Conservation (phyloP, 495 filamentous ascomycete genomes). For the Cercophora newfieldiana region DNA sequence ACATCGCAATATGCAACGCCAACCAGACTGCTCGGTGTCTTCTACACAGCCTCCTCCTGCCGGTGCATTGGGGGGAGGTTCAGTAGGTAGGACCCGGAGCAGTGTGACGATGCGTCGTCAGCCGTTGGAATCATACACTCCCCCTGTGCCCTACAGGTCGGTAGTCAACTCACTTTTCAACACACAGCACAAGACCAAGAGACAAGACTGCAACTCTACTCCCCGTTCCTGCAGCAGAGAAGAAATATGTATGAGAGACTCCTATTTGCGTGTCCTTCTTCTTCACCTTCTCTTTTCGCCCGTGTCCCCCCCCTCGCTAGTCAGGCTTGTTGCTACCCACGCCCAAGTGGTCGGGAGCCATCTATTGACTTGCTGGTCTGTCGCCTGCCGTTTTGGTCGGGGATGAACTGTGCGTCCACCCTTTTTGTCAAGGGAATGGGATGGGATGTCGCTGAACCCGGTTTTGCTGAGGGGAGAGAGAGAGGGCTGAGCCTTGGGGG, state of each 20-base stretch:
- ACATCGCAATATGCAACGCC: neutral
- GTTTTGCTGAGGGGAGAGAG: neutral
- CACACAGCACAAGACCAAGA: neutral
- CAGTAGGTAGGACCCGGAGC: neutral
- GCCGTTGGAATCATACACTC: too few relatives aligned
- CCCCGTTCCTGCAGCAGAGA: neutral
- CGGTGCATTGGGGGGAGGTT: neutral
- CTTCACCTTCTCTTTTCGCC: neutral
- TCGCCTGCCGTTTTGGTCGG: neutral
- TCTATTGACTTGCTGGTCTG: neutral
- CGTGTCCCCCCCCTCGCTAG: neutral
- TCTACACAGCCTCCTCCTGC: neutral
- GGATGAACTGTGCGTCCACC: neutral
- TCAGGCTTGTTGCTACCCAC: neutral
- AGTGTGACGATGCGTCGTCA: neutral
- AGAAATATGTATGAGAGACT: neutral
- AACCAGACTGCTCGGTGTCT: neutral
- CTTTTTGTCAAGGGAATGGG: neutral
- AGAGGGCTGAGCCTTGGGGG: too few relatives aligned
- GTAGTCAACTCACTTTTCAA: too few relatives aligned
- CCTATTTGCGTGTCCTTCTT: slow-evolving; percentile 9
- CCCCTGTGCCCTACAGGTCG: too few relatives aligned
- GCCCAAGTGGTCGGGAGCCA: neutral
- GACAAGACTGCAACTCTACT: neutral
- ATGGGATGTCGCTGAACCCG: neutral